Base-by-base conservation (phyloP, 1,284 basidiomycete genomes). In the Trametes polyzona region DNA sequence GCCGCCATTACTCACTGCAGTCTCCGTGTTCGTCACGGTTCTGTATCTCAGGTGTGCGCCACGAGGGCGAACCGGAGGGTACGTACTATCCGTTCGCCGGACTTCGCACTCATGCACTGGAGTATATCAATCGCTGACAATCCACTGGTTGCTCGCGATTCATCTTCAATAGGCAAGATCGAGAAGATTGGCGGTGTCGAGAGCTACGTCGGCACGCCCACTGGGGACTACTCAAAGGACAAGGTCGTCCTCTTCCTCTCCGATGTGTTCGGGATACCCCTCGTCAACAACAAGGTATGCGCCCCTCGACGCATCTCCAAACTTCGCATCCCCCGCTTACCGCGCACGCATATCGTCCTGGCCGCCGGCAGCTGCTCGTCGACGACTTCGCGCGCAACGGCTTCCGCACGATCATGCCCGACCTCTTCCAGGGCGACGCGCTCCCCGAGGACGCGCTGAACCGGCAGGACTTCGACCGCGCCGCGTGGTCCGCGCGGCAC, bases 341-440 rank as follows among this genome's bases (percentile, higher is more conserved):
- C n/a, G 9, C 36, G 23, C 11, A 9, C n/a, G n/a, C n/a, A n/a
- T n/a, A n/a, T n/a, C n/a, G n/a, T n/a, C n/a, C 16, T 9, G 4
- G 5, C 11, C 9, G 14, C 17, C 24, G 16, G 3, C 65, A 88
- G 85, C 76, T 88, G 27, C 74, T 89, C 30, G 83, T 78, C 12
- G 92, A 93, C 66, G 86, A 84, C 67, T 92, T 87, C 72, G 89
- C 90, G 16, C 76, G 75, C 26, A 87, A 89, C 62, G 90, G 90
- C 11, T 88, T 83, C 78, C 83, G 84, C 78, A 80, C 78, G 8
- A 74, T 87, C 57, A 64, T 80, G 12, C 80, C 82, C 0, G 86
- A 89, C 70, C 79, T 84, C 63, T 74, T 90, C 46, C 76, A 82
- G 66, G 86, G 81, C 36, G 88, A 90, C 66, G 70, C 83, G 14